Base-by-base conservation (phyloP, 2,329 filamentous ascomycete genomes). In the Nannizziopsis arthrosporioides region DNA sequence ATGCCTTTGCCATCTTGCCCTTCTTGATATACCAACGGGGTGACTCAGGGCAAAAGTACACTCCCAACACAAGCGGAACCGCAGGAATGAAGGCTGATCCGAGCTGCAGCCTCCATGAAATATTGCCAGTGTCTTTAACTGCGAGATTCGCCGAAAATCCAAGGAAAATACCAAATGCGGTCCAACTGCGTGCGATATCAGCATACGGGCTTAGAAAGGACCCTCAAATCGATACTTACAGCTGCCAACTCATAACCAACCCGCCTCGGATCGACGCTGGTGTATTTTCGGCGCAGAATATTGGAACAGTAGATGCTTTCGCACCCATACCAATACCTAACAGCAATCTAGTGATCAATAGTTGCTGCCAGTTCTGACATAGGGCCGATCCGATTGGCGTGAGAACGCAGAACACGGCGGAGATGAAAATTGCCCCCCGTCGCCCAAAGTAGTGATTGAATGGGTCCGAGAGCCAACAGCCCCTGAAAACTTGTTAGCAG, bases 11-110 rank as follows among this genome's bases (percentile, higher is more conserved):
- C 56, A 83, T 81, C 7, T 73, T 71, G 47, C 75, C 72, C 61
- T 85, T 82, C 62, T 84, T 81, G 61, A 84, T 75, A 47, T 73
- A 76, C 79, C 80, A 84, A 46, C 79, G 72, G 2, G 80, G 79
- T 1, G 77, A 81, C 57, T 82, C 78, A 0, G 79, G 79, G 53
- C 78, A 81, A 54, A 81, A 72, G 54, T 69, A 84, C 19, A 82
- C 67, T 39, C 73, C 69, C 7, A 76, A 12, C 8, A 80, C 59
- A 3, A 84, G 66, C 6, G 80, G 78, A 1, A 84, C 62, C 0
- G 80, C 78, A 1, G 81, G 80, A 32, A 82, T 74, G 43, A 82
- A 78, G 2, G 81, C 78, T 2, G 79, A 81, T 8, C 73, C 79
- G 5, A 84, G 64, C 57, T 81, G 78, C 18, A 82, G 65, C 35